Evolutionary conservation across 176 grass and related monocot species (phyloP), one percentile per base, ranked within the genome.

Genomic region (Phoenix dactylifera): DNA sequence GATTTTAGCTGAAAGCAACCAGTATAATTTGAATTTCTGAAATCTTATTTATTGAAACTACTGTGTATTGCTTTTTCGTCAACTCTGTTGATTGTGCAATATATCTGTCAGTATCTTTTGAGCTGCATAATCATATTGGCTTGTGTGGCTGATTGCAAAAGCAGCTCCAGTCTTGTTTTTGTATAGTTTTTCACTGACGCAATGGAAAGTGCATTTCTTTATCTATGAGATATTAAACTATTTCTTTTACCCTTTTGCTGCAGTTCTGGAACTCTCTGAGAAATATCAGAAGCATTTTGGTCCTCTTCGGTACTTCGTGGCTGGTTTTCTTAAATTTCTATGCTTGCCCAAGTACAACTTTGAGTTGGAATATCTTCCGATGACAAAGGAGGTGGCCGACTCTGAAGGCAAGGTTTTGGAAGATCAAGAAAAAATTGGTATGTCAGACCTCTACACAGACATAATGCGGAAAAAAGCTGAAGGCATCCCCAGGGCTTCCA

Each of bases 231-330:
- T 44, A 44, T 44, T 44, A 44, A 35, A 44, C 35, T 44, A 44
- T 44, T 44, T 44, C 9, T 44, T 22, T 64, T 70, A 7, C 18
- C 51, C 48, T 25, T 84, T 82, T 75, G 23, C n/a, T 83, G 71
- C 79, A 98, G 88, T 98, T 64, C 74, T 98, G 50, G 94, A 89
- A 67, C 87, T 98, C 71, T 98, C 94, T 29, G 88, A 93, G 60
- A 98, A 89, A 72, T 98, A 93, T 74, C 94, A 98, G 65, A 93
- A 93, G 68, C 80, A 60, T 82, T 98, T 86, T 52, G 88, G 93
- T 15, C 93, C 93, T 50, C 79, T 98, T 61, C 84, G 93, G 51
- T 98, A 98, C 62, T 92, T 98, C 32, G 88, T 98, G 50, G 93
- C 93, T 65, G 93, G 93, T 55, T 64, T 98, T 30, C 65, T 92